Evolutionary conservation across 164 flowering plant species (phyloP).

Genomic region (Buxus sempervirens): DNA sequence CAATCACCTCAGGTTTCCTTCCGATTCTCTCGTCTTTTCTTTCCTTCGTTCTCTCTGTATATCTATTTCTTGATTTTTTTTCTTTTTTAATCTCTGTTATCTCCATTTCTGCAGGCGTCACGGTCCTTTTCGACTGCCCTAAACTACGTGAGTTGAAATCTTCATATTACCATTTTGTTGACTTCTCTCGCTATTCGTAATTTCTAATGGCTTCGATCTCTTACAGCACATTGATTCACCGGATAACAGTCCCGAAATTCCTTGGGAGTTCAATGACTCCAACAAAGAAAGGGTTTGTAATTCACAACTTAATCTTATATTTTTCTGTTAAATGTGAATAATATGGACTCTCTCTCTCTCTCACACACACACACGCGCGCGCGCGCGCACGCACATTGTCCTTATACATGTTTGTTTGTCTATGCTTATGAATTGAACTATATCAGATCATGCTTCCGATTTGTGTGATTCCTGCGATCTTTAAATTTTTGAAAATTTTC

Average conservation of each 20-base stretch:
- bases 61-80: conserved; percentile 3
- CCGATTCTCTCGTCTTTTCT: background rate
- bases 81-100: background rate
- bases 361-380: too few species aligned
- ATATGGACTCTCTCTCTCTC: background rate
- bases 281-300: conserved; percentile 63
- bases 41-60: conserved; percentile 12
- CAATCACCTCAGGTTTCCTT: conserved; percentile 51
- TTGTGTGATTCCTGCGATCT: too few species aligned
- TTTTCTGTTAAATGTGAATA: background rate
- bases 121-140: conserved; percentile 90
- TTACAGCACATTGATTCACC: conserved; percentile 82
- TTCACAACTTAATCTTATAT: background rate
- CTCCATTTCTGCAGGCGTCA: conserved; percentile 40
- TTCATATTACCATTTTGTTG: background rate
- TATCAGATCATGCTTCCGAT: too few species aligned
- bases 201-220: background rate
- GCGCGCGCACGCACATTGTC: too few species aligned
- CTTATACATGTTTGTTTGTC: background rate
- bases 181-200: background rate
- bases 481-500: too few species aligned
- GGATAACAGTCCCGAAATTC: conserved; percentile 77
- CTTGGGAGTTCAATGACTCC: conserved; percentile 67
- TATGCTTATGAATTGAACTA: too few species aligned
- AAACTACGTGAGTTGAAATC: conserved; percentile 70